These are phyloP conservation scores for Diospyros lotus DNA, from an alignment of 148 eudicot genomes.

Conservation along the genomic window DNA sequence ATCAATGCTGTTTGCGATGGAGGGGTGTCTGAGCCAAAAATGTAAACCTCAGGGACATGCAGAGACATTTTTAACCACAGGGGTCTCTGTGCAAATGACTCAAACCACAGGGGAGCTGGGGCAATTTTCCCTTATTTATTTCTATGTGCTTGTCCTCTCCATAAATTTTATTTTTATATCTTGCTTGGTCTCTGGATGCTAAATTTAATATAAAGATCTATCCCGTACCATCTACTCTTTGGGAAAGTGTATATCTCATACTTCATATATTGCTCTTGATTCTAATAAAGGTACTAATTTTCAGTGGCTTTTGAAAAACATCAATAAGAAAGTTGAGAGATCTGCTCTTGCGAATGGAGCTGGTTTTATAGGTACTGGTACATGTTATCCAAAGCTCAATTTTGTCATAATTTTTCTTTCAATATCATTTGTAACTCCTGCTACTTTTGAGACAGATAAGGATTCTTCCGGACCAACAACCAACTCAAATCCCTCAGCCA, in stretches of 20 bases:
- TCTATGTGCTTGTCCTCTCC: background rate
- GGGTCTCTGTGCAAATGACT: too few relatives aligned
- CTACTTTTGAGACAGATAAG: slow-evolving; percentile 46
- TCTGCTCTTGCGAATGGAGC: slow-evolving; percentile 45
- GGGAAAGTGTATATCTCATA: background rate
- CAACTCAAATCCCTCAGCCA: slow-evolving; percentile 36
- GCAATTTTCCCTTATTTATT: too few relatives aligned
- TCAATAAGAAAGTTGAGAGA: slow-evolving; percentile 64
- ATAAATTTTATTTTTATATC: background rate
- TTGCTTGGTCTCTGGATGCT: background rate
- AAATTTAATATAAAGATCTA: background rate
- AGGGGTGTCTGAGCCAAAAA: too few relatives aligned
- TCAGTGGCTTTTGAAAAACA: slow-evolving; percentile 80
- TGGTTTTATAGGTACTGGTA: slow-evolving; percentile 37
- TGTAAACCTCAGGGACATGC: too few relatives aligned
- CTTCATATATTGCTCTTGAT: background rate
- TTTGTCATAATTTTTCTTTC: background rate
- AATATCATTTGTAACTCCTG: slow-evolving; percentile 2
- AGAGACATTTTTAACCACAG: too few relatives aligned
- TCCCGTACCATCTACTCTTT: background rate
- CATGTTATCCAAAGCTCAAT: slow-evolving; percentile 1
- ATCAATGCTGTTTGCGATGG: too few relatives aligned
- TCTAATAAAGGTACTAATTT: slow-evolving; percentile 9
- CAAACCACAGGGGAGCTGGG: too few relatives aligned
- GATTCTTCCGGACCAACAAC: slow-evolving; percentile 38